These are phyloP conservation scores for Globisporangium spiculum DNA, from an alignment of 352 stramenopile species.

Conservation along the genomic window DNA sequence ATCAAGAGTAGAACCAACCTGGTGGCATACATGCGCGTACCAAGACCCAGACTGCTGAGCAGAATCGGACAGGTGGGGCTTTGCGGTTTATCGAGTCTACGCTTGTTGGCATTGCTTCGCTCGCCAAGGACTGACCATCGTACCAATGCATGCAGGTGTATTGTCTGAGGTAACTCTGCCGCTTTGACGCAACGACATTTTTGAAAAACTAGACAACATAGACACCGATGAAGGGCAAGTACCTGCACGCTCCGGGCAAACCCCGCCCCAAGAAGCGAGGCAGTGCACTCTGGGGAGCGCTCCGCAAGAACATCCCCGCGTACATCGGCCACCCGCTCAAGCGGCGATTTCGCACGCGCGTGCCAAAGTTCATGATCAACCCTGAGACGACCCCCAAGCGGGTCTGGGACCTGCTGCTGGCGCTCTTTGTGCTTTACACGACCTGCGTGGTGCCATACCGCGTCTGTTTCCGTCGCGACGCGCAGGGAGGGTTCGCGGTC, in stretches of 20 bases:
- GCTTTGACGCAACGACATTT: background rate
- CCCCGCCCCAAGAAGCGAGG: conserved; percentile 26
- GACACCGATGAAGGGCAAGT: conserved; percentile 7
- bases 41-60: conserved; percentile 3
- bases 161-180: background rate
- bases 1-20: background rate
- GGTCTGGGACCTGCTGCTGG: conserved; percentile 67
- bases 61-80: background rate
- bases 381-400: conserved; percentile 54
- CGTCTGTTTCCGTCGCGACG: conserved; percentile 73
- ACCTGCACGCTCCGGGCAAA: background rate
- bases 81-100: no score
- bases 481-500: conserved; percentile 35
- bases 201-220: background rate
- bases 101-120: background rate
- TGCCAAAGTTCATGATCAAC: conserved; percentile 59
- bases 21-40: background rate
- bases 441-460: conserved; percentile 71
- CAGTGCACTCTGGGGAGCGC: conserved; percentile 41
- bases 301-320: conserved; percentile 53
- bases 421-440: conserved; percentile 70
- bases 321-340: conserved; percentile 34
- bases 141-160: background rate
- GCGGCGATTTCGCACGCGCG: conserved; percentile 29
- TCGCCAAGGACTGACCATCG: background rate